These are phyloP conservation scores for Peziza echinospora DNA, from an alignment of 495 filamentous ascomycete genomes.

Conservation along the genomic window DNA sequence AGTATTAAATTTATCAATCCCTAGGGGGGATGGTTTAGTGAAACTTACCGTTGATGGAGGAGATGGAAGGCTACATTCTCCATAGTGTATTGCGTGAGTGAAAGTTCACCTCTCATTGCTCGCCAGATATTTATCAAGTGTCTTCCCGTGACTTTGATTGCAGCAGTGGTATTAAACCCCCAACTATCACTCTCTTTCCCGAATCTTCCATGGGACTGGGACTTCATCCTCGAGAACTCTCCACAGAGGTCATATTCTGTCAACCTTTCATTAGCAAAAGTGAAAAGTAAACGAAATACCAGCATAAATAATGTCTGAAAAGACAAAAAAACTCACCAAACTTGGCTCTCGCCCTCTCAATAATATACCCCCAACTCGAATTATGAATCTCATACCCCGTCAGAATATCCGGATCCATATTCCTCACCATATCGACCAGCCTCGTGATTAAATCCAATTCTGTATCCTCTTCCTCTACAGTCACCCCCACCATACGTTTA, in stretches of 20 bases:
- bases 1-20: no score
- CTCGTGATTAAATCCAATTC: conserved; percentile 69
- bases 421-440: conserved; percentile 68
- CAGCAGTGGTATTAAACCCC: conserved; percentile 81
- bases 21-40: no score
- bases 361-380: conserved; percentile 82
- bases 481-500: conserved; percentile 31
- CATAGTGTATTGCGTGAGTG: conserved; percentile 80
- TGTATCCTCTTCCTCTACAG: conserved; percentile 48
- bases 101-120: conserved; percentile 79
- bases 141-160: conserved; percentile 67
- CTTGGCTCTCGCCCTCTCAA: conserved; percentile 65
- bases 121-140: conserved; percentile 97
- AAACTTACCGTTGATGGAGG: conserved; percentile 30
- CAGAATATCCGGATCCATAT: conserved; percentile 74
- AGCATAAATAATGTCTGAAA: no score
- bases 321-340: conserved; percentile 36
- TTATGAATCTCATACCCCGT: conserved; percentile 93
- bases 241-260: conserved; percentile 60
- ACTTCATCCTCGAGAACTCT: conserved; percentile 65
- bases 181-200: conserved; percentile 73
- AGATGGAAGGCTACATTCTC: conserved; percentile 93
- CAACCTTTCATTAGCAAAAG: no score
- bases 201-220: conserved; percentile 45
- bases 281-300: no score